Percentiles rank a stretch among this genome's conserved stretches.
Evolutionary conservation across 768 basidiomycete genomes (phyloP).

Genomic region (Russula vinacea): DNA sequence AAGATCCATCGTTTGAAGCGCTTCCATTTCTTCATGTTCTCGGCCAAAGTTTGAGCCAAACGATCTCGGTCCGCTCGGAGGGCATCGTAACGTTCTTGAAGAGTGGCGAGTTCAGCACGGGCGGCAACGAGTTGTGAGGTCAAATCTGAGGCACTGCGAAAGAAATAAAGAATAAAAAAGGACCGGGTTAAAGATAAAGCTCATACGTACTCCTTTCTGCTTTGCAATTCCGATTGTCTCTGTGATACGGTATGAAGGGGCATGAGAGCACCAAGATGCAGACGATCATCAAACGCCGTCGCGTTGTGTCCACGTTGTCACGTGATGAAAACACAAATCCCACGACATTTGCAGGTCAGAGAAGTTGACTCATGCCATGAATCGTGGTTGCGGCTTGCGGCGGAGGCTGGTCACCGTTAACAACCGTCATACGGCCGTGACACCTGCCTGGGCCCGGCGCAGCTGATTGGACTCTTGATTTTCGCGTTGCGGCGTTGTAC

Average conservation of each 20-base stretch:
- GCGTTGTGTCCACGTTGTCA: neutral
- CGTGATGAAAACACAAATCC: neutral
- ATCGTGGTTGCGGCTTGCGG: no score
- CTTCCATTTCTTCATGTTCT: conserved; percentile 19
- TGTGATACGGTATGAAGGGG: neutral
- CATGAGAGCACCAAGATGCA: conserved; percentile 4
- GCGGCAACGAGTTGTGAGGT: conserved; percentile 5
- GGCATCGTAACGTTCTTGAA: conserved; percentile 22
- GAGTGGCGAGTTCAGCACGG: conserved; percentile 17
- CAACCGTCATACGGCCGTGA: neutral
- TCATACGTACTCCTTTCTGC: neutral
- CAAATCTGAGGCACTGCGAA: conserved; percentile 4
- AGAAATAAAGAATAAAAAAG: neutral
- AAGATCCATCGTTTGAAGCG: conserved; percentile 24
- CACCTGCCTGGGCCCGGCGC: neutral
- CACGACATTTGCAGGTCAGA: no score
- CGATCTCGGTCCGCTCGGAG: conserved; percentile 18
- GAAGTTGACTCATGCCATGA: no score
- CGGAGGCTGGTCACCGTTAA: no score
- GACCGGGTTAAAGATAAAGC: no score
- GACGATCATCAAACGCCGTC: neutral
- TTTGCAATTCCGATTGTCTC: neutral
- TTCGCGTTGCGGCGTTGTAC: conserved; percentile 39
- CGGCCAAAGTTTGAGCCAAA: neutral
- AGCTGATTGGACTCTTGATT: conserved; percentile 31